Evolutionary conservation across 1,139 yeast genomes (phyloP), one percentile per base, ranked within the genome.

Genomic region (Wickerhamomyces sp.): DNA sequence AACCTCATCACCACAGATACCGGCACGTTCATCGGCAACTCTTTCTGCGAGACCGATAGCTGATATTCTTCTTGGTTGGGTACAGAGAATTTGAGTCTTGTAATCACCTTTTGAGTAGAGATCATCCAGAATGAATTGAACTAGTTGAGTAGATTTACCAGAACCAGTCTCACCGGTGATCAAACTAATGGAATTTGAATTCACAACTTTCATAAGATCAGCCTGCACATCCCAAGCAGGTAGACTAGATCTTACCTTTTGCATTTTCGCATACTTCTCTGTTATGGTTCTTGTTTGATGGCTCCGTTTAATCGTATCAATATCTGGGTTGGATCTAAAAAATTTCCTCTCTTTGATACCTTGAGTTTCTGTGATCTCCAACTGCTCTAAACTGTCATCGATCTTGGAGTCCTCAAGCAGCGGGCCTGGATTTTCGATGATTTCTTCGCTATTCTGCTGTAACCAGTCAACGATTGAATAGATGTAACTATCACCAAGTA

Each of bases 101-200:
- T 62, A 70, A 38, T 77, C 71, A 0, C 72, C 72, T 14, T 57
- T 52, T 0, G 53, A 29, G 32, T 51, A 42, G 41, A 82, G 53
- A 29, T 78, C 66, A 55, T 91, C 97, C 22, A 89, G 62, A 14
- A 91, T 65, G 49, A 87, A 91, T 57, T 91, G 98, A 3, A 87
- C 96, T 12, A 87, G 78, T 55, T 88, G 96, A 0, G 96, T 88
- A 0, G 95, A 85, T 54, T 88, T 88, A 46, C 96, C 96, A 0
- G 96, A 87, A 47, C 98, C 98, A 0, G 98, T 91, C 57, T 91
- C 98, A 56, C 97, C 98, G 2, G 97, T 91, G 24, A 91, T 73
- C 26, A 91, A 61, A 4, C 86, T 77, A 3, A 87, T 83, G 44
- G 75, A 76, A 49, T 83, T 74, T 1, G 64, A 45, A 25, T 69